These are phyloP conservation scores for Paxillus ammoniavirescens DNA, from an alignment of 768 basidiomycete genomes.

Conservation along the genomic window DNA sequence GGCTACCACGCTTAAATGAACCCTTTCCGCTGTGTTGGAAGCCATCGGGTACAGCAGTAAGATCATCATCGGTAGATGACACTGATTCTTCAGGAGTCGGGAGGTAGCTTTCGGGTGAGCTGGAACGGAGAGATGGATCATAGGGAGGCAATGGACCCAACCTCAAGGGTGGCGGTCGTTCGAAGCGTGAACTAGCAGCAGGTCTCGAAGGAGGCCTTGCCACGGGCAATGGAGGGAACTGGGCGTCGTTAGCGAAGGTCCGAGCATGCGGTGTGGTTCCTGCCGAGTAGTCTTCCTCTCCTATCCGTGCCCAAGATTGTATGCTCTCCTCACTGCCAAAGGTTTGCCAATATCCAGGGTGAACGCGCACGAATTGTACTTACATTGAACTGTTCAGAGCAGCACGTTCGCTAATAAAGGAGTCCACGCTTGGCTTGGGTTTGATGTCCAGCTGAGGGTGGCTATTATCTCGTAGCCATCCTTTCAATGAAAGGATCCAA, in stretches of 20 bases:
- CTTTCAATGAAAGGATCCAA: constrained; percentile 71
- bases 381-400: constrained; percentile 34
- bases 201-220: constrained; percentile 27
- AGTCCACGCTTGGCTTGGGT: constrained; percentile 45
- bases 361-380: constrained; percentile 2
- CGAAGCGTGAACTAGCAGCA: constrained; percentile 23
- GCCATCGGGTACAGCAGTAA: constrained; percentile 25
- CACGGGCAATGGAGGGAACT: constrained; percentile 40
- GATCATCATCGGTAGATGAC: constrained; percentile 46
- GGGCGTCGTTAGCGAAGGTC: constrained; percentile 62
- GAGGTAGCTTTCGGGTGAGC: constrained; percentile 52
- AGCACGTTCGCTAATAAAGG: constrained; percentile 43
- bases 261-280: constrained; percentile 51
- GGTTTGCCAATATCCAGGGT: constrained; percentile 4
- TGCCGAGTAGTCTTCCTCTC: constrained; percentile 34
- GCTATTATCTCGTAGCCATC: constrained; percentile 66
- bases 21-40: constrained; percentile 48
- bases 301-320: constrained; percentile 46
- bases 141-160: constrained; percentile 44
- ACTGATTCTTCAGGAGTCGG: constrained; percentile 59
- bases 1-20: constrained; percentile 44
- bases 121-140: constrained; percentile 45
- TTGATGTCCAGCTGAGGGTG: constrained; percentile 31
- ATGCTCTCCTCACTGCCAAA: constrained; percentile 37
- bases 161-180: constrained; percentile 49